Evolutionary conservation across 495 filamentous ascomycete genomes (phyloP), one percentile per base, ranked within the genome.

Genomic region (Trichoderma reesei): DNA sequence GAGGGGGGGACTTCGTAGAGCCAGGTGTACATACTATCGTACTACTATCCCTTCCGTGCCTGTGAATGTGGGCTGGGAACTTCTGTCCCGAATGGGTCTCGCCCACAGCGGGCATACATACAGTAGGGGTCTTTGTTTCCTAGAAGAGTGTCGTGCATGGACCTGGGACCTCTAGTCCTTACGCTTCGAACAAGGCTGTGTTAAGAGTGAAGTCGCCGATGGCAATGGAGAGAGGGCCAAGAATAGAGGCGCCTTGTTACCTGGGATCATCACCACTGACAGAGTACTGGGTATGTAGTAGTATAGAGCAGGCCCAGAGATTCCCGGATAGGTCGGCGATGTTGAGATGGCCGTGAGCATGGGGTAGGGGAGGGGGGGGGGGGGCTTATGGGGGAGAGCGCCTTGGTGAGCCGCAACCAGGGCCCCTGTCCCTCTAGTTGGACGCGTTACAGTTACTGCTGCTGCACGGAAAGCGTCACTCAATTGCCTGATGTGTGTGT

Each of bases 261-360:
- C 20, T 18, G 20, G 10, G 20, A 11, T 10, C 13, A 56, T 56
- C 13, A 31, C 20, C 51, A 34, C n/a, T n/a, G n/a, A n/a, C n/a
- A n/a, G n/a, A n/a, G n/a, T n/a, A n/a, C n/a, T n/a, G n/a, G n/a
- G n/a, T n/a, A n/a, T n/a, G n/a, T n/a, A n/a, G n/a, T n/a, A n/a
- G n/a, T n/a, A n/a, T n/a, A n/a, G n/a, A n/a, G n/a, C n/a, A n/a
- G n/a, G n/a, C 20, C 16, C 44, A 56, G 51, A 33, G 20, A 56
- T 36, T 56, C 8, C 51, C 51, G 51, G 51, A 56, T 56, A 56
- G 51, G 51, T 56, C 51, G 51, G 51, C 51, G 51, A 56, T 56
- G 51, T 26, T 56, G 51, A 9, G 51, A 56, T 56, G 51, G 20
- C 8, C 11, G 51, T 10, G 51, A 56, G 31, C 51, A 56, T 56